Conservation (phyloP, 176 grass and related monocot species). For the Poa annua region DNA sequence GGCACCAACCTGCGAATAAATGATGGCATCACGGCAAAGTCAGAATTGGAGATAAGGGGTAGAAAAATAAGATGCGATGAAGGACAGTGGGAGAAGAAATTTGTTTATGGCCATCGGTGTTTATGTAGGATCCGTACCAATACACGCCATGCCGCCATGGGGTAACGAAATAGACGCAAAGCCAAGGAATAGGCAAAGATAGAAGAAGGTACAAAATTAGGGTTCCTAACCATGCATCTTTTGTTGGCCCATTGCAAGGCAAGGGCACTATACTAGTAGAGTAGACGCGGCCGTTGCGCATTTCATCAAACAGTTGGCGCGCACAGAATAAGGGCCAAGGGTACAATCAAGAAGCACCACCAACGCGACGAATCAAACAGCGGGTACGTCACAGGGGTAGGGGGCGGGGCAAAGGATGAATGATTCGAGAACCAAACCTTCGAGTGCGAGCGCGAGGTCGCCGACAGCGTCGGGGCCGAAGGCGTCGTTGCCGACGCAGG, state of each 20-base stretch:
- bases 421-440: slow-evolving; percentile 50
- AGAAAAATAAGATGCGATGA: neutral
- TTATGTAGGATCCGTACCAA: neutral
- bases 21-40: neutral
- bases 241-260: neutral
- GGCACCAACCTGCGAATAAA: neutral
- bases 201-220: neutral
- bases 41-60: neutral
- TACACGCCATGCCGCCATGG: neutral
- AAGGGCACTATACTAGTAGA: neutral
- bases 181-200: neutral
- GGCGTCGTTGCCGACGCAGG: slow-evolving; percentile 85
- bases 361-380: slow-evolving; percentile 36
- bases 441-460: slow-evolving; percentile 76
- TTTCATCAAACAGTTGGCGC: slow-evolving; percentile 49
- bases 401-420: neutral
- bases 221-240: neutral
- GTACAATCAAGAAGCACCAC: neutral
- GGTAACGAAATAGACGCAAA: neutral
- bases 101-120: neutral
- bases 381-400: neutral
- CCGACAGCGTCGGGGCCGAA: slow-evolving; percentile 72
- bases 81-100: neutral
- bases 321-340: neutral
- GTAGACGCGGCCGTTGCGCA: neutral